Conservation (phyloP, 2,329 filamentous ascomycete species). For the Dryadomyces quercivorus region DNA sequence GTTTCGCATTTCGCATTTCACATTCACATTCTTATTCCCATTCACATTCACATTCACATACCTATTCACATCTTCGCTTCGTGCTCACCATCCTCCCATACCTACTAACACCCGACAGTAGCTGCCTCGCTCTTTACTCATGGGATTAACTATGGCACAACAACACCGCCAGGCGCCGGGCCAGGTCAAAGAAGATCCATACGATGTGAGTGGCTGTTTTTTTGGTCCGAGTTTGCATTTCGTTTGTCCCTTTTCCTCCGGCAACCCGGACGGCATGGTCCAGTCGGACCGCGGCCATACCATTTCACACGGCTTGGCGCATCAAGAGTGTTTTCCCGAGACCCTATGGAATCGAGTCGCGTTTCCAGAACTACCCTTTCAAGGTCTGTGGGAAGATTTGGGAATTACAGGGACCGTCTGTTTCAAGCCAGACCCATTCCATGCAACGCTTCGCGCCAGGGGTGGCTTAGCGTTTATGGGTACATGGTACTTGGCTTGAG, state of each 20-base stretch:
- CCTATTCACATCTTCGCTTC: too few species aligned
- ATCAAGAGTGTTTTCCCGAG: neutral
- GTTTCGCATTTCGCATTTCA: too few species aligned
- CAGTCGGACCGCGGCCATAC: neutral
- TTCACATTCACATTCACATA: too few species aligned
- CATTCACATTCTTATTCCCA: too few species aligned
- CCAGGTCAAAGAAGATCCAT: slow-evolving; percentile 30
- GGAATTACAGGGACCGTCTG: slow-evolving; percentile 1
- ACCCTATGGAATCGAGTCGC: neutral
- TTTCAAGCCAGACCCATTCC: neutral
- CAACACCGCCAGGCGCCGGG: slow-evolving; percentile 30
- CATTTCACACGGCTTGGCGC: neutral
- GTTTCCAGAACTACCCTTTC: neutral
- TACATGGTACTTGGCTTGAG: neutral
- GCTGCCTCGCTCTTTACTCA: slow-evolving; percentile 11
- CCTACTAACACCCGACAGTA: slow-evolving; percentile 4
- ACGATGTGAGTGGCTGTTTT: slow-evolving; percentile 16
- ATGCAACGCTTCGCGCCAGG: neutral
- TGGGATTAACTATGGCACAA: slow-evolving; percentile 34
- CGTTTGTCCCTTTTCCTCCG: neutral
- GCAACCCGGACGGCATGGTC: neutral
- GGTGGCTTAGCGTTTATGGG: neutral
- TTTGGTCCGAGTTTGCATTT: neutral
- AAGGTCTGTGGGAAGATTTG: neutral
- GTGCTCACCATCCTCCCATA: neutral